Evolutionary conservation across 2,329 filamentous ascomycete genomes (phyloP), one percentile per base, ranked within the genome.

Genomic region (Trichoderma koningiopsis): DNA sequence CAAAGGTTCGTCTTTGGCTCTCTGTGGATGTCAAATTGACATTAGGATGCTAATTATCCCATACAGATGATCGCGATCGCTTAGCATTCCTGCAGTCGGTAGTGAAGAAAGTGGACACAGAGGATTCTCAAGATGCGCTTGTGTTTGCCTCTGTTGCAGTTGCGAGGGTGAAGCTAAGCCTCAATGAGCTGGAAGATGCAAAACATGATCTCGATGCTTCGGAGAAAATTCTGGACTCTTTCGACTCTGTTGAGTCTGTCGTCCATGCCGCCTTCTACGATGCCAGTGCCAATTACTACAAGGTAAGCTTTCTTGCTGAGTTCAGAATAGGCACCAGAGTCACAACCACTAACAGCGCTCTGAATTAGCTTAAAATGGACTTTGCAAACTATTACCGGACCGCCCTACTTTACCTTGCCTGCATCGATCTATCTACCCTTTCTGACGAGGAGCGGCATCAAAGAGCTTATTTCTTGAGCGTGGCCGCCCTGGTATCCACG

Each of bases 361-460:
- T 43, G 10, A 33, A 3, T 14, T 49, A 83, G 82, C 80, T 90
- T 74, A 94, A 96, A 83, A 87, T 91, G 81, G 94, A 98, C 82
- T 99, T 97, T 79, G 94, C 94, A 72, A 91, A 92, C 71, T 99
- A 97, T 86, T 99, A 99, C 86, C 93, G 93, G 82, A 99, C 96
- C 77, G 94, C 96, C 73, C 92, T 99, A 62, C 91, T 98, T 74
- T 99, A 97, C 84, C 92, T 99, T 69, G 96, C 96, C 72, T 99
- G 96, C 82, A 92, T 99, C 77, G 92, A 97, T 76, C 83, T 97
- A 72, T 86, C 89, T 70, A 87, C 91, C 68, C 86, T 99, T 69
- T 86, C 90, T 55, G 83, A 89, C 66, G 84, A 87, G 67, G 94
- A 99, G 80, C 91, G 92, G 75, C 90, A 91, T 79, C 87, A 87